Evolutionary conservation across 177 flowering plant genomes (phyloP).

Genomic region (Telopea speciosissima): DNA sequence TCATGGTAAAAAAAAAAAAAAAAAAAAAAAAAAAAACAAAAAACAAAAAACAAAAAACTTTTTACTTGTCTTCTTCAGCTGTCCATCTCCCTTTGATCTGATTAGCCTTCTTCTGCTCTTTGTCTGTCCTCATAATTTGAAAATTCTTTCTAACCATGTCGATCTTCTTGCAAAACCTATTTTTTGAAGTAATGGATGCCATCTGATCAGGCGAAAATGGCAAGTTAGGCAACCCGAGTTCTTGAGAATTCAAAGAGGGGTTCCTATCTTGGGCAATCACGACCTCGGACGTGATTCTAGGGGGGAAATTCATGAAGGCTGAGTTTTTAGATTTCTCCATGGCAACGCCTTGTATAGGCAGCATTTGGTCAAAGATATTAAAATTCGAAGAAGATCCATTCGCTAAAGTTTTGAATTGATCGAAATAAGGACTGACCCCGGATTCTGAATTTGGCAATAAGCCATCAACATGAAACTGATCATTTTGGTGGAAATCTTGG

Average conservation of each 20-base stretch:
- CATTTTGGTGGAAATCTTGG: too few relatives aligned
- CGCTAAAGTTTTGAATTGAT: too few relatives aligned
- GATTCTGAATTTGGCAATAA: too few relatives aligned
- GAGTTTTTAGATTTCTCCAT: conserved; percentile 27
- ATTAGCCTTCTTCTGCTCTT: conserved; percentile 34
- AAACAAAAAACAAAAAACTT: not conserved
- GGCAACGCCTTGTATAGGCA: conserved; percentile 23
- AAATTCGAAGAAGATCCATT: too few relatives aligned
- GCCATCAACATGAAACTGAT: too few relatives aligned
- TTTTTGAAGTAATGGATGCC: conserved; percentile 37
- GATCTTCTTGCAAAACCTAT: conserved; percentile 18
- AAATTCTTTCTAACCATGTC: conserved; percentile 15
- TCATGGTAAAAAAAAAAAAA: not conserved
- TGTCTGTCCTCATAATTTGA: conserved; percentile 17
- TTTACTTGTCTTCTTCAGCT: conserved; percentile 77
- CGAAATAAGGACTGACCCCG: too few relatives aligned
- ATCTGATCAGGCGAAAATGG: too few relatives aligned
- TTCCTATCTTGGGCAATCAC: conserved; percentile 6
- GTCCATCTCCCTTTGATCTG: conserved; percentile 83
- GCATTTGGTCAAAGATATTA: too few relatives aligned
- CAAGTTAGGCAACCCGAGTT: too few relatives aligned
- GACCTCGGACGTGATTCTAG: conserved; percentile 1
- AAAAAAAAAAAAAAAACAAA: too few relatives aligned
- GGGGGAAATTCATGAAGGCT: conserved; percentile 16
- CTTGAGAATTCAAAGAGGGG: conserved; percentile 14